phyloP scores from a whole-genome alignment of 2,329 filamentous ascomycete genomes.

The Ascocoryne sarcoides region DNA sequence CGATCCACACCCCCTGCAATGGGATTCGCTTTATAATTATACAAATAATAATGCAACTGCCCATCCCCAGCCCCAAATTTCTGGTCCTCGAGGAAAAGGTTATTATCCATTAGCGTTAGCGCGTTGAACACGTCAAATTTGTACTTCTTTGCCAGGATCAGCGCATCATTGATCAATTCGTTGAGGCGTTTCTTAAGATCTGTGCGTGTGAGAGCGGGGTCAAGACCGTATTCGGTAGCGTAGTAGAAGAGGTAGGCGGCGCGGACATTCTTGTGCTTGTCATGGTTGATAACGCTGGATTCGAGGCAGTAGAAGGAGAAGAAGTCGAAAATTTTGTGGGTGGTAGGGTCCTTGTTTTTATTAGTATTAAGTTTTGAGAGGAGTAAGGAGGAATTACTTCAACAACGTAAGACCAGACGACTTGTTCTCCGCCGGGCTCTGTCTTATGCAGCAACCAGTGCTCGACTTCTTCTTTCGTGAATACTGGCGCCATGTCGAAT shows the following conservation, averaged over 20 bases:
- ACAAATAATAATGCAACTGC: constrained; percentile 92
- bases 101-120: constrained; percentile 87
- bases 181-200: constrained; percentile 75
- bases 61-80: constrained; percentile 94
- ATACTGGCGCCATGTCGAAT: constrained; percentile 78
- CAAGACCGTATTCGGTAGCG: constrained; percentile 70
- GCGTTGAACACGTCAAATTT: constrained; percentile 97
- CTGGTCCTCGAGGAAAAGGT: constrained; percentile 83
- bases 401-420: constrained; percentile 90
- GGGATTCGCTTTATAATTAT: constrained; percentile 88
- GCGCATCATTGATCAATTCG: constrained; percentile 69
- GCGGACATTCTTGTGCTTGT: constrained; percentile 68
- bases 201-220: constrained; percentile 40
- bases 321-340: constrained; percentile 86
- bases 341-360: constrained; percentile 41
- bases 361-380: constrained; percentile 4
- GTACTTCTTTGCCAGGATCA: constrained; percentile 75
- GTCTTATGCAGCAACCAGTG: constrained; percentile 81
- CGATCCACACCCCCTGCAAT: constrained; percentile 78
- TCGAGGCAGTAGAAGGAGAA: constrained; percentile 95
- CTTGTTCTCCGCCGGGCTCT: constrained; percentile 60
- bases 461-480: constrained; percentile 68
- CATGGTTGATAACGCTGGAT: constrained; percentile 79
- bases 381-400: constrained; percentile 41
- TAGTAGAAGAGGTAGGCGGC: constrained; percentile 98